Percentiles rank a stretch among this genome's conserved stretches.
These are phyloP conservation scores for Licmophora abbreviata DNA, from an alignment of 108 stramenopile species.

Conservation along the genomic window DNA sequence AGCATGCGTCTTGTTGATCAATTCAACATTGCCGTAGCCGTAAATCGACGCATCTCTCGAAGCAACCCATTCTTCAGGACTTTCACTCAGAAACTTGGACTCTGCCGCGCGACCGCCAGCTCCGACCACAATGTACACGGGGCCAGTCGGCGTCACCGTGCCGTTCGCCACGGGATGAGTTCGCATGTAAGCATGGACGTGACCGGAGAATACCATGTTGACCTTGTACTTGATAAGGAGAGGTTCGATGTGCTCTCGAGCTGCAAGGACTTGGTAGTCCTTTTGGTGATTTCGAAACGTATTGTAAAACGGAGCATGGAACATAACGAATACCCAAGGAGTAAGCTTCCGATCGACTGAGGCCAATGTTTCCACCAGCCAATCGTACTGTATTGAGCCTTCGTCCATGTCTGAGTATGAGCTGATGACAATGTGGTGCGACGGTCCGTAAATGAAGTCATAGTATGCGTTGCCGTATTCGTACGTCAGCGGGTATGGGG, in stretches of 20 bases:
- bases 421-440: slow-evolving; percentile 65
- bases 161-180: slow-evolving; percentile 50
- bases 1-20: slow-evolving; percentile 68
- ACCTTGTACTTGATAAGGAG: slow-evolving; percentile 72
- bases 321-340: slow-evolving; percentile 77
- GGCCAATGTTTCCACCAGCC: slow-evolving; percentile 60
- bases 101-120: slow-evolving; percentile 87
- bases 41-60: slow-evolving; percentile 77
- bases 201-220: slow-evolving; percentile 83
- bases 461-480: slow-evolving; percentile 84
- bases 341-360: slow-evolving; percentile 56
- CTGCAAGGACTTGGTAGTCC: slow-evolving; percentile 54
- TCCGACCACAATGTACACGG: slow-evolving; percentile 85
- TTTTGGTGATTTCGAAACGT: slow-evolving; percentile 57
- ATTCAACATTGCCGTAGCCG: slow-evolving; percentile 72
- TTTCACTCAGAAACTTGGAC: slow-evolving; percentile 50
- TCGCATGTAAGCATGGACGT: slow-evolving; percentile 89
- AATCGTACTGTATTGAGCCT: slow-evolving; percentile 59
- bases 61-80: slow-evolving; percentile 73
- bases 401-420: slow-evolving; percentile 64
- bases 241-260: slow-evolving; percentile 69
- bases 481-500: slow-evolving; percentile 59
- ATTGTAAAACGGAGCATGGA: slow-evolving; percentile 81
- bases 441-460: slow-evolving; percentile 54
- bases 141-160: slow-evolving; percentile 31